Base-by-base conservation (phyloP, 2,329 filamentous ascomycete species). In the Magnaporthiopsis rhizophila region DNA sequence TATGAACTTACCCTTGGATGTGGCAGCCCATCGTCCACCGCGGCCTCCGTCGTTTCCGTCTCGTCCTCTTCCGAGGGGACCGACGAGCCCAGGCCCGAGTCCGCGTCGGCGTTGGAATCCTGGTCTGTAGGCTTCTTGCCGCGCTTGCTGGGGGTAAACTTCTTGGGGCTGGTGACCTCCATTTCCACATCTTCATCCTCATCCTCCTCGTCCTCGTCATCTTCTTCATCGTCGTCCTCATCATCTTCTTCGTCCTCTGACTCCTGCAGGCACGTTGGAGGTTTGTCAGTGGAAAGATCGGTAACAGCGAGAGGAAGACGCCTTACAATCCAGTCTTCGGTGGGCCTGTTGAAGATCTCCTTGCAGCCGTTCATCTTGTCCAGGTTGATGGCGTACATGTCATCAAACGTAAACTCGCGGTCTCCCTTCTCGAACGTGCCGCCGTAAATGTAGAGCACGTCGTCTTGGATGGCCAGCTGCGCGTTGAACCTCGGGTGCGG, bases 341-440 rank as follows among this genome's bases (percentile, higher is more conserved):
- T 69, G 69, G 96, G 90, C 63, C 91, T 84, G 74, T 83, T 90
- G 79, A 94, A 98, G 61, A 98, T 85, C 76, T 97, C 90, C 74
- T 92, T 94, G 68, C 95, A 94, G 3, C 95, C 95, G 69, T 98
- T 92, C 66, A 99, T 82, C 76, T 97, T 97, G 66, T 89, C 93
- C n/a, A 99, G 81, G 71, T 99, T 92, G 66, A 98, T 87, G 2
- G 92, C 89, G 77, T 96, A 96, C 76, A 99, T 81, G 71, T 99
- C 95, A 70, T 97, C 93, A 75, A 98, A 97, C 0, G 93, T 98
- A 71, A 90, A 97, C 75, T 99, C 95, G 28, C 91, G 85, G 71
- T 99, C 95, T 24, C 91, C 94, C 73, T 96, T 95, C 73, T 99
- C 95, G 71, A 90, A 97, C 0, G 94, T 99, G 24, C 95, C 95